Evolutionary conservation across 2,329 filamentous ascomycete genomes (phyloP), one percentile per base, ranked within the genome.

Genomic region (Cladosporium sp.): DNA sequence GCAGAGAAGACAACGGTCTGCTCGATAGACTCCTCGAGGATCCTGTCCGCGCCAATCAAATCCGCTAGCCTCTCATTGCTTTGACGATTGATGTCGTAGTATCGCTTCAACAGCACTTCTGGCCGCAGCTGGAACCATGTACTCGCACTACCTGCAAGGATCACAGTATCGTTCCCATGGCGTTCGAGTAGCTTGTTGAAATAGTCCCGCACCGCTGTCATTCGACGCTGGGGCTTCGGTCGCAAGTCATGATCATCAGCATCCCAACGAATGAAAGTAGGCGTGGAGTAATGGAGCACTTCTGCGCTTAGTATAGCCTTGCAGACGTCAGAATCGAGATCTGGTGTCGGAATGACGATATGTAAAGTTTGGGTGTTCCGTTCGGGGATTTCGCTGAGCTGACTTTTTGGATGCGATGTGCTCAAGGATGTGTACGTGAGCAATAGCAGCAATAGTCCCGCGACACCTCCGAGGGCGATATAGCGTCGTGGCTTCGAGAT

Each of bases 101-200:
- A 90, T 49, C 88, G 83, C 67, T 84, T 78, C 23, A 90, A 81
- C 67, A 90, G 77, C 23, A 89, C 79, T 49, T 88, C 83, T 3
- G 85, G 83, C 0, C 87, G 86, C 1, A 90, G 78, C 72, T 90
- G 88, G 68, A 89, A 86, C 76, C 86, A 85, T 0, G 85, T 80
- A 65, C 89, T 85, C 71, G 84, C 82, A 1, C 84, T 86, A 72
- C 89, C 87, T 5, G 86, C 81, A 57, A 90, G 80, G 64, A 89
- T 75, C n/a, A 89, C 82, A n/a, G 90, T 76, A 72, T 90, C 88
- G n/a, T 65, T 59, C 1, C 28, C 62, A 16, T 59, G n/a, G 6
- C 61, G 50, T 6, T 60, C 26, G 16, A 7, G 29, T n/a, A 68
- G 44, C 3, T 62, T 57, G 37, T 66, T 49, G n/a, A 70, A 66